Base-by-base conservation (phyloP, 768 basidiomycete species). In the Lepiota venenata region DNA sequence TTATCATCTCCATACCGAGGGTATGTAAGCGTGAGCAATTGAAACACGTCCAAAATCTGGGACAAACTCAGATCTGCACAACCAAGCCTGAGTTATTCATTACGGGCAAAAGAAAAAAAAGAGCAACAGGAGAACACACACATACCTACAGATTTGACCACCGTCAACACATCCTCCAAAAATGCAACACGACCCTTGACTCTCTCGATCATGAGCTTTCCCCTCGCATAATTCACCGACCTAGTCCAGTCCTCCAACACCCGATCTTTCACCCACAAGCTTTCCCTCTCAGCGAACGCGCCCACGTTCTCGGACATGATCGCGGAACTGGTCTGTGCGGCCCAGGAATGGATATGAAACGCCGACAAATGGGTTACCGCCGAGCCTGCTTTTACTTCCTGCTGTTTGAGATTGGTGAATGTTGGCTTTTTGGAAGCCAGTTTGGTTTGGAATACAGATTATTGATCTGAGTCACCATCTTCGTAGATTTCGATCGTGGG, bases 1-100 rank as follows among this genome's bases (percentile, higher is more conserved):
- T 74, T 63, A 2, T 76, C 66, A 65, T 95, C 93, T 41, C 82
- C 72, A 74, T 93, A 93, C 61, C 87, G 82, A 14, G 88, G 83
- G 67, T 91, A 88, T 0, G 89, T 93, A 48, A 82, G 70, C 1
- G 85, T 87, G 46, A 94, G 69, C 4, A 93, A 72, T 55, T 77
- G 76, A 67, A 94, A 87, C 21, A 93, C 62, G 63, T 91, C 91
- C 69, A 85, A 60, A 16, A 72, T 74, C 63, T 88, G 86, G 0
- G 80, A 73, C 47, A 85, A 68, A 35, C 69, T 71, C 49, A 90
- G 70, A 61, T 85, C 89, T 91, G 58, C 22, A 56, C 48, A 36
- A 46, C 48, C 18, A 14, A 52, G 47, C 18, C n/a, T 44, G 22
- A 43, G 10, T 50, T 27, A 57, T 47, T 50, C 25, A 59, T 55